A percentile compares a stretch with the other conserved stretches of the same genome.
Evolutionary conservation across 352 stramenopile genomes (phyloP).

Genomic region (Globisporangium echinulatum): DNA sequence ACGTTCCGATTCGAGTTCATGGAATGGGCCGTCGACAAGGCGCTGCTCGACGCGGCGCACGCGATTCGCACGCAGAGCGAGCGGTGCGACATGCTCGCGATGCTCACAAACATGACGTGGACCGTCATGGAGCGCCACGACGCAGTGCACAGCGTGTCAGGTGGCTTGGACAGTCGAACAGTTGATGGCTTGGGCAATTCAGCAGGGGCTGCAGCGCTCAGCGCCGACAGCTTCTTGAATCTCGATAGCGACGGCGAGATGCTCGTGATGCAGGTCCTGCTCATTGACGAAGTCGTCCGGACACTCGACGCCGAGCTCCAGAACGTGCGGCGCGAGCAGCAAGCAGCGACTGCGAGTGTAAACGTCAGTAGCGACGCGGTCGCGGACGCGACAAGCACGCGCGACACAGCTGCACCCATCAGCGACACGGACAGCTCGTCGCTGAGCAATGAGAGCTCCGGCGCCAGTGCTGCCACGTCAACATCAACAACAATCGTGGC

Average conservation of each 20-base stretch:
- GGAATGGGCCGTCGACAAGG: conserved; percentile 74
- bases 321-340: conserved; percentile 27
- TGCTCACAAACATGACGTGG: conserved; percentile 47
- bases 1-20: conserved; percentile 79
- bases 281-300: conserved; percentile 75
- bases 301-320: conserved; percentile 49
- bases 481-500: background rate
- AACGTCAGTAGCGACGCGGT: background rate
- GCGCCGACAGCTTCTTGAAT: conserved; percentile 55
- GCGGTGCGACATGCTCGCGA: conserved; percentile 68
- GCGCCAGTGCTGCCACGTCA: background rate
- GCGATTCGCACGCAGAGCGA: conserved; percentile 59
- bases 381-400: background rate
- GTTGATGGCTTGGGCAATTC: background rate
- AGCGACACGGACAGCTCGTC: background rate
- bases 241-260: conserved; percentile 62
- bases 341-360: conserved; percentile 8
- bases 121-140: conserved; percentile 33
- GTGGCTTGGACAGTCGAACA: too few species aligned
- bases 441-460: background rate
- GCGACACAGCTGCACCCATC: too few species aligned
- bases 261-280: conserved; percentile 73
- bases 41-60: conserved; percentile 57
- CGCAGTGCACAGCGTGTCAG: background rate
- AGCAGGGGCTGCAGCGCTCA: conserved; percentile 6